Base-by-base conservation (phyloP, 2,329 filamentous ascomycete genomes). In the Talaromyces albobiverticillius region DNA sequence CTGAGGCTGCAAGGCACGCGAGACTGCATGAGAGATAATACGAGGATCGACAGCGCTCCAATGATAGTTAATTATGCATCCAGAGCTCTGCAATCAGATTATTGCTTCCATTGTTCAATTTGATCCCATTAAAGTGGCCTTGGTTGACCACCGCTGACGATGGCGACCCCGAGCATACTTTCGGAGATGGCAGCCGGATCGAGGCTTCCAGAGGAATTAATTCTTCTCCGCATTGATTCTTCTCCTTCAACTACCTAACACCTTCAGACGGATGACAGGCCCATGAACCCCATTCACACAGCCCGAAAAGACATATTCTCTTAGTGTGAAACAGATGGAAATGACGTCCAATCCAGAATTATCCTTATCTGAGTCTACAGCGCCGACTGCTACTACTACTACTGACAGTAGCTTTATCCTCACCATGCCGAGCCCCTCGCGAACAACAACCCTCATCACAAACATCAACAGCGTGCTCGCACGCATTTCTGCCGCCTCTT, bases 401-500 rank as follows among this genome's bases (percentile, higher is more conserved):
- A 29, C 10, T n/a, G n/a, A n/a, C 26, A 29, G 26, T 29, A n/a
- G 18, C 26, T 22, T 10, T 31, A 32, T 25, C 22, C 43, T 52
- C 25, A n/a, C 40, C 16, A 43, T 40, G 18, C 55, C 69, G 55
- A 65, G 62, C 47, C 74, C 87, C 59, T 79, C 79, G 51, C 82
- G 87, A 69, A 84, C 86, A 42, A 78, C 81, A 56, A 76, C 78
- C 53, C 83, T 90, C 55, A 68, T 82, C 58, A 78, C 82, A 25
- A 86, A 88, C 65, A 75, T 90, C 57, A 73, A 79, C 61, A 71
- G 77, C 41, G 84, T 90, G 51, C 79, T 78, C 47, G 75, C 82
- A 46, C 81, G 83, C 41, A 75, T 90, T 57, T 68, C 76, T 29
- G 72, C 79, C 16, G 56, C 56, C 34, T 49, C 52, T 11, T 32